phyloP scores from a whole-genome alignment of 148 eudicot species.

The Agrostemma githago region DNA sequence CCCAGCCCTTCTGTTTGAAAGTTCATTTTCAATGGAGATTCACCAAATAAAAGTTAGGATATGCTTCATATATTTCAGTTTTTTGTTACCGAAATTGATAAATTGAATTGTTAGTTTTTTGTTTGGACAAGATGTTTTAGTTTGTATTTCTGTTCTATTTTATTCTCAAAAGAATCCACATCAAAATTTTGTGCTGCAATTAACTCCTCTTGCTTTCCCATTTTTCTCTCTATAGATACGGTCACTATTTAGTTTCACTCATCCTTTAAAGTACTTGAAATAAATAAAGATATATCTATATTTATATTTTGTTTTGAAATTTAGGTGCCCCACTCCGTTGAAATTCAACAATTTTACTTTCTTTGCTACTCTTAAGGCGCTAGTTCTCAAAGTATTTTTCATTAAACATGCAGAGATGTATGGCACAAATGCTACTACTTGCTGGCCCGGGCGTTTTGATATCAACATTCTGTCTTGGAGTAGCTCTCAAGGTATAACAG shows the following conservation, averaged over 20 bases:
- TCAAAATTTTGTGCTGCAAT: background rate
- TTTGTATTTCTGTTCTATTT: background rate
- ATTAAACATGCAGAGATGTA: constrained; percentile 58
- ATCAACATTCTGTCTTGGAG: constrained; percentile 85
- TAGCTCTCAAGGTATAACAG: constrained; percentile 67
- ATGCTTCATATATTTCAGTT: background rate
- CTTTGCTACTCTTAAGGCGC: background rate
- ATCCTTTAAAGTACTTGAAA: background rate
- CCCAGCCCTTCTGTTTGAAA: constrained; percentile 95
- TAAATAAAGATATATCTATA: background rate
- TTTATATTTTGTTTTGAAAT: background rate
- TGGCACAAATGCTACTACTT: constrained; percentile 84
- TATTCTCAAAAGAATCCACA: background rate
- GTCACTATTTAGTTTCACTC: no score
- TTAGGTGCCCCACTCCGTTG: background rate
- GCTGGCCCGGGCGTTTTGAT: constrained; percentile 97
- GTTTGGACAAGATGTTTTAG: background rate
- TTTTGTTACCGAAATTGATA: background rate
- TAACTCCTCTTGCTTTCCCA: background rate
- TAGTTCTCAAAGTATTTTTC: background rate
- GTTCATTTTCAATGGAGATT: constrained; percentile 92
- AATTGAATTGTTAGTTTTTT: background rate
- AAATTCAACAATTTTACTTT: background rate
- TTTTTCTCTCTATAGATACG: background rate
- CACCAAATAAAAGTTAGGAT: constrained; percentile 89